Evolutionary conservation across 2,329 filamentous ascomycete genomes (phyloP).

Genomic region (Colletotrichum somersetense): DNA sequence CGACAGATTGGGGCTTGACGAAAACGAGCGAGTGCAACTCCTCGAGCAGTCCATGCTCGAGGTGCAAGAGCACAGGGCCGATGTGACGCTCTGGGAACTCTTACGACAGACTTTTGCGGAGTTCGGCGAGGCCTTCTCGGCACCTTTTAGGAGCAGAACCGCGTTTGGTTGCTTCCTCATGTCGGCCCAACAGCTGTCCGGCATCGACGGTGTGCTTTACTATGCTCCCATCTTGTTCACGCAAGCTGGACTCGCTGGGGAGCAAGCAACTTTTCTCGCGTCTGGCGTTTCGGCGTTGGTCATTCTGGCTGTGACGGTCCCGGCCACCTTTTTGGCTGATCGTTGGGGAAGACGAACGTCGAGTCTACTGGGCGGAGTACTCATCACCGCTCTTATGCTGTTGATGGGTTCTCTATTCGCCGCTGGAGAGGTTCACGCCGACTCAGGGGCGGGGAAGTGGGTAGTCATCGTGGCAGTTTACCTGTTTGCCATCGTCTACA

Average conservation of each 20-base stretch:
- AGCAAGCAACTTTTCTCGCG: conserved; percentile 67
- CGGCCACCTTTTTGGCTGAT: conserved; percentile 67
- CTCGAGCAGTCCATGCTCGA: conserved; percentile 38
- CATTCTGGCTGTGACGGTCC: conserved; percentile 67
- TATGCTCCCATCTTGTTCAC: conserved; percentile 72
- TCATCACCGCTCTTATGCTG: conserved; percentile 64
- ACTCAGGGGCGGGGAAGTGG: conserved; percentile 58
- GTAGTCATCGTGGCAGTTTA: conserved; percentile 65
- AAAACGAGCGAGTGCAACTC: conserved; percentile 58
- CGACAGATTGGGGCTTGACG: conserved; percentile 58
- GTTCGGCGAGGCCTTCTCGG: conserved; percentile 44
- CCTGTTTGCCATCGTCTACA: conserved; percentile 60
- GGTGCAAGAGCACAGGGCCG: conserved; percentile 45
- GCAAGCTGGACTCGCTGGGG: conserved; percentile 68
- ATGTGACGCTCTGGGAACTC: conserved; percentile 48
- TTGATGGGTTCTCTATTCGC: conserved; percentile 67
- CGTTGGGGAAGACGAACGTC: conserved; percentile 67
- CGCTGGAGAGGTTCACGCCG: conserved; percentile 52
- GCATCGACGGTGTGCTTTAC: conserved; percentile 72
- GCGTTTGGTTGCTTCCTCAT: conserved; percentile 69
- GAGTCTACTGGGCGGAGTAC: conserved; percentile 64
- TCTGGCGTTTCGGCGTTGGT: conserved; percentile 70
- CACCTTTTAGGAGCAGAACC: conserved; percentile 58
- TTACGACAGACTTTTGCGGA: conserved; percentile 48
- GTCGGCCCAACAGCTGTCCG: conserved; percentile 69